A percentile compares a stretch with the other conserved stretches of the same genome.
phyloP scores from a whole-genome alignment of 768 basidiomycete genomes.

The Galerina sulciceps region DNA sequence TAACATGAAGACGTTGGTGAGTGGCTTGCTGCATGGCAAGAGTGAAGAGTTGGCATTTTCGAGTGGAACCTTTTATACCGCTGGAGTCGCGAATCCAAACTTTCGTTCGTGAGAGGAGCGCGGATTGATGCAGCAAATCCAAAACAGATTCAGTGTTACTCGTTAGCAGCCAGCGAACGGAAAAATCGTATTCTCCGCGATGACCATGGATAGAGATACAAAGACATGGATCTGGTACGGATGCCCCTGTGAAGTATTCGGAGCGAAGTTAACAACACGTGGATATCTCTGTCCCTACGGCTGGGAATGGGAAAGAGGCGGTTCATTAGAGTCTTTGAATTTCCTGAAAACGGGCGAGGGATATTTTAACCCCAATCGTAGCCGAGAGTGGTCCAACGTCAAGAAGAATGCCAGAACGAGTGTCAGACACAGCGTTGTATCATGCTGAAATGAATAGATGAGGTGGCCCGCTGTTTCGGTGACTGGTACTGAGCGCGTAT shows the following conservation, averaged over 20 bases:
- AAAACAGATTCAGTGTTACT: conserved; percentile 18
- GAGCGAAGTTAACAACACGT: conserved; percentile 30
- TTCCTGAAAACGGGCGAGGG: conserved; percentile 26
- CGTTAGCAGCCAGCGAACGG: conserved; percentile 14
- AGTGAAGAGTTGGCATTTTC: conserved; percentile 1
- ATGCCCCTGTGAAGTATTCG: conserved; percentile 28
- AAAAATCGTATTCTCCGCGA: conserved; percentile 26
- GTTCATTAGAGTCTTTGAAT: conserved; percentile 24
- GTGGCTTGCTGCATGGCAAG: conserved; percentile 61
- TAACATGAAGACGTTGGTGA: conserved; percentile 66
- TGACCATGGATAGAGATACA: conserved; percentile 29
- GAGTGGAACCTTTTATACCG: conserved; percentile 25
- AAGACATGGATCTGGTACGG: conserved; percentile 36
- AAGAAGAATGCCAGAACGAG: conserved; percentile 19
- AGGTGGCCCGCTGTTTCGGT: conserved; percentile 27
- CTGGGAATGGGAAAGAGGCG: conserved; percentile 26
- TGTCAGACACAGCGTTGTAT: conserved; percentile 16
- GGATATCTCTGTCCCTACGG: conserved; percentile 20
- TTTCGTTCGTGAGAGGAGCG: conserved; percentile 33
- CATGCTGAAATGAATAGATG: conserved; percentile 20
- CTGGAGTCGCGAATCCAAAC: conserved; percentile 20
- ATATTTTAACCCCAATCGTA: conserved; percentile 34
- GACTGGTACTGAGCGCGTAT: background rate
- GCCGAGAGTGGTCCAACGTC: conserved; percentile 26
- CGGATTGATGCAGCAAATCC: conserved; percentile 17